Base-by-base conservation (phyloP, 192 early-diverging fungal genomes). In the Linnemannia elongata region DNA sequence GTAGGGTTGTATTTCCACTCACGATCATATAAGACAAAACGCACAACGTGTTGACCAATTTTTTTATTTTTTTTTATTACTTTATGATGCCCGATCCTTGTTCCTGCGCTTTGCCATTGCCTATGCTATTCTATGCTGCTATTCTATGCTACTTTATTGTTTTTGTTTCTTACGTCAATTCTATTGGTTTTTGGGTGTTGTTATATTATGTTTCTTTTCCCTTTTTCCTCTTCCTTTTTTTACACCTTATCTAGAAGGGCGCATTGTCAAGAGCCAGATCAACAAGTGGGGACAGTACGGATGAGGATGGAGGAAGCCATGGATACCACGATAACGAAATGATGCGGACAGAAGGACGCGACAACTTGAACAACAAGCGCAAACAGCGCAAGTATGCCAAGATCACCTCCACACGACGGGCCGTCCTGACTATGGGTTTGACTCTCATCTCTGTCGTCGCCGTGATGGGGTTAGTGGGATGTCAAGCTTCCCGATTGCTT, bases 141-240 rank as follows among this genome's bases (percentile, higher is more conserved):
- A 66, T 66, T 66, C 39, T 42, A 42, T 72, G 20, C 9, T 52
- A 13, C 44, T 49, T 72, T 66, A 27, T 44, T 72, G 7, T 35
- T 33, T 35, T 30, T 30, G 42, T 9, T 74, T 54, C 45, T 49
- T 74, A 49, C 45, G 44, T 13, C 24, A 54, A 49, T 54, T 74
- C 24, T 83, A 87, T 82, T 82, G 78, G 22, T 42, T 87, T 60
- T 89, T 77, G 85, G 69, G 77, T 82, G 75, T 88, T 10, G 78
- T 81, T 44, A 88, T 82, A 30, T 84, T 68, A 57, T 83, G 71
- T 33, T 76, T 86, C 47, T 84, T 83, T 39, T 75, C 83, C 30
- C 72, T 88, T 85, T 82, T 79, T 55, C 74, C 83, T 89, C 83
- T 72, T 89, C 83, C 69, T 75, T 83, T 36, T 74, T 72, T 54